Conservation (phyloP, 345 rosid genomes). For the Geranium rotundifolium region DNA sequence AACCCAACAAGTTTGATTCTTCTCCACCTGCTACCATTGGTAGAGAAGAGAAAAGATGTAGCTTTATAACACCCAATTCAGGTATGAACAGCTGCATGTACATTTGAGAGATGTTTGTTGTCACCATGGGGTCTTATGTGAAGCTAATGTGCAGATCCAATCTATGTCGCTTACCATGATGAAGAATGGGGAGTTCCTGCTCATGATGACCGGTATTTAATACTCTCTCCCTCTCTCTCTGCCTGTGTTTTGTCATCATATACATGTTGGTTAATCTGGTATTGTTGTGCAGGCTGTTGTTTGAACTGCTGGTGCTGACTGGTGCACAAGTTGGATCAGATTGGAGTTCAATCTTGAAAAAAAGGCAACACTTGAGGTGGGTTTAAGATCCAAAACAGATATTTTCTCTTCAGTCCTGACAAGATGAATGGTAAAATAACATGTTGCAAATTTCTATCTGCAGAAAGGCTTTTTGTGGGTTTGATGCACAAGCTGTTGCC, state of each 20-base stretch:
- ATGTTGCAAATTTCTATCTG: too few relatives aligned
- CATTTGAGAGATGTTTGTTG: neutral
- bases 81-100: conserved; percentile 15
- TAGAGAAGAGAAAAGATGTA: conserved; percentile 33
- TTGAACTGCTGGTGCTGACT: conserved; percentile 54
- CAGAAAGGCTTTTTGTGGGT: conserved; percentile 49
- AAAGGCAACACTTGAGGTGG: conserved; percentile 5
- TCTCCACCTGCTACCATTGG: conserved; percentile 3
- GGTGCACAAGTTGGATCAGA: conserved; percentile 72
- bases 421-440: too few relatives aligned
- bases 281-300: conserved; percentile 29
- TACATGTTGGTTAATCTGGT: neutral
- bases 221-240: too few relatives aligned
- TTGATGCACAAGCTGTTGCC: conserved; percentile 39
- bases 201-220: conserved; percentile 37
- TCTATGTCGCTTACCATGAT: conserved; percentile 52
- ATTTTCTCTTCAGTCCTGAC: too few relatives aligned
- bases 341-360: conserved; percentile 70
- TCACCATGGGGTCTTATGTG: neutral
- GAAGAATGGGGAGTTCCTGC: conserved; percentile 64
- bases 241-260: too few relatives aligned
- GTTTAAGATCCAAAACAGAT: too few relatives aligned
- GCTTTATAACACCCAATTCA: conserved; percentile 48
- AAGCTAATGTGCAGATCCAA: conserved; percentile 30
- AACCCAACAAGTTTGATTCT: conserved; percentile 22